Evolutionary conservation across 1,284 basidiomycete genomes (phyloP).

Genomic region (Ustilago loliicola): DNA sequence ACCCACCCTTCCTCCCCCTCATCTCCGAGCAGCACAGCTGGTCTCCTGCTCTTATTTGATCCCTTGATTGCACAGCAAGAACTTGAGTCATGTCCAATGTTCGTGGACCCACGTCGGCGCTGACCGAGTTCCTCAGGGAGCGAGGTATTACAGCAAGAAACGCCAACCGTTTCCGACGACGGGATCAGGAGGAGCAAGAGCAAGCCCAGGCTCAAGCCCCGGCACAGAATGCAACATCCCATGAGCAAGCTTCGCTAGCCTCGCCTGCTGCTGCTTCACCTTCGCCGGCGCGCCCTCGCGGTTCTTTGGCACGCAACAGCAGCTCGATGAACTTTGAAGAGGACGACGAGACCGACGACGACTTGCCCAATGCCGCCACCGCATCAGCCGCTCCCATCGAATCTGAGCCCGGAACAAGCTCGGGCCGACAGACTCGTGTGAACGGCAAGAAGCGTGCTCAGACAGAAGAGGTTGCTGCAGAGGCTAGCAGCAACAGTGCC

Average conservation of each 20-base stretch:
- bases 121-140: constrained; percentile 89
- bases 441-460: constrained; percentile 33
- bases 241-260: constrained; percentile 42
- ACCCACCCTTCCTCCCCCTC: not conserved
- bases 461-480: constrained; percentile 23
- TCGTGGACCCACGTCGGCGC: constrained; percentile 87
- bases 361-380: constrained; percentile 70
- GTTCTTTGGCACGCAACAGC: constrained; percentile 30
- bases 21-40: not conserved
- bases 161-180: constrained; percentile 73
- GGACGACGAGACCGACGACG: constrained; percentile 79
- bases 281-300: constrained; percentile 17
- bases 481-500: constrained; percentile 71
- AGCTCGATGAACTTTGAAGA: constrained; percentile 72
- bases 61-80: not conserved
- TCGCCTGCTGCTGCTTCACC: constrained; percentile 18
- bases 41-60: not conserved
- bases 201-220: constrained; percentile 73
- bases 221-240: not conserved
- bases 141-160: constrained; percentile 82
- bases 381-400: constrained; percentile 43
- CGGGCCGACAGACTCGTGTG: constrained; percentile 70
- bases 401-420: constrained; percentile 41
- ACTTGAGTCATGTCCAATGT: constrained; percentile 72
- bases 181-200: constrained; percentile 54